Evolutionary conservation across 495 filamentous ascomycete genomes (phyloP), one percentile per base, ranked within the genome.

Genomic region (Halenospora varia): DNA sequence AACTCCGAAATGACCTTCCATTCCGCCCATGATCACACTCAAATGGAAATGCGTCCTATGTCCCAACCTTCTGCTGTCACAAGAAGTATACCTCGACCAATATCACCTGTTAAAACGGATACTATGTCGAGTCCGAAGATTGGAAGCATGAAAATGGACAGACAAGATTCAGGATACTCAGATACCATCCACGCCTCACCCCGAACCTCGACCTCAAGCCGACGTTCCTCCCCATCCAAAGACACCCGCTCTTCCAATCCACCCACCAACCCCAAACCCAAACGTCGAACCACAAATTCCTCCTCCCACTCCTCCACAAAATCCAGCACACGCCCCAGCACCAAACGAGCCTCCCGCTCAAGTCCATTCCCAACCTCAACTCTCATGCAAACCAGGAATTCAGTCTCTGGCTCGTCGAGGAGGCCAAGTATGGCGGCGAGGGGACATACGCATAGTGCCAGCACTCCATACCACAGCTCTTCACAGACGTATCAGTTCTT

Each of bases 1-100:
- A 60, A 66, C 9, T 45, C 63, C 10, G 55, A 44, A n/a, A n/a
- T n/a, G 17, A 66, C 60, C 20, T 66, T 66, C 41, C 57, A 66
- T 39, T 63, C 64, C 3, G 64, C 64, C 46, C 46, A 61, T 25
- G 61, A 50, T 11, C 54, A 61, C n/a, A 23, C 26, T 35, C 19
- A 39, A 20, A 57, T 55, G 45, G 55, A 64, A 49, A 25, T 62
- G 35, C 49, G 24, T 25, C 51, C 62, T n/a, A 19, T 61, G 24
- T 53, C 56, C 24, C 26, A 26, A 39, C 48, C 22, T 18, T 22
- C 2, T 4, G 23, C 54, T 6, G 44, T 19, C 18, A 10, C 44
- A 47, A 47, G 19, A 8, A 23, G 22, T 3, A 44, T 29, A 10
- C n/a, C 17, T 20, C 44, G 13, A 10, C 13, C 55, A 10, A 48